Evolutionary conservation across 345 rosid genomes (phyloP), one percentile per base, ranked within the genome.

Genomic region (Melaleuca alternifolia): DNA sequence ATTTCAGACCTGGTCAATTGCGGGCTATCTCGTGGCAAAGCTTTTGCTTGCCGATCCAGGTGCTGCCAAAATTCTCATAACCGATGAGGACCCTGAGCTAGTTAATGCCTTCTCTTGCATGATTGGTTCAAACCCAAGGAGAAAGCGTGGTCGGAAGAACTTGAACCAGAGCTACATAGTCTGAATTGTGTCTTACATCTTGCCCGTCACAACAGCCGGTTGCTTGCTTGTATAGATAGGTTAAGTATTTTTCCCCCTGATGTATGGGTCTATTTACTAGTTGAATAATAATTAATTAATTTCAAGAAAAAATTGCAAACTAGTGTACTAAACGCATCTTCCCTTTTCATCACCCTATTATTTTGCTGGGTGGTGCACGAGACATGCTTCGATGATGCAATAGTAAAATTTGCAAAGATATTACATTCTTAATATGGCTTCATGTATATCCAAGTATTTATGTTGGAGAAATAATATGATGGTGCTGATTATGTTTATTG

Each of bases 1-100:
- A 62, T 90, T 46, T 87, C 95, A 93, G 91, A 93, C 93, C 14
- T 93, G 95, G 93, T 90, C 93, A 6, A 92, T 93, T 83, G 94
- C 94, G 3, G 92, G 94, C 75, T 92, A 88, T 86, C 93, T 93
- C 11, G 94, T 92, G 87, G 88, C 95, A 30, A 93, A 93, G 87
- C 88, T 92, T 50, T 87, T 93, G 46, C 93, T 92, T 61, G 89
- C 91, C 0, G 88, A 93, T 50, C 94, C 92, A 51, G 81, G 71
- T 54, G 89, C 90, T 21, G 94, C 94, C 15, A 89, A 87, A 89
- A 91, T 92, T 85, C 90, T 93, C 6, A 86, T 89, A 30, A 89
- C 89, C 0, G 92, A 92, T n/a, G 95, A 92, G 85, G 95, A 92
- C 88, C 51, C 91, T 0, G 93, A 89, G 57, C 93, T 92, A 37